Percentiles rank a stretch among this genome's conserved stretches.
Conservation (phyloP, 2,329 filamentous ascomycete genomes). For the Fusarium sp. region DNA sequence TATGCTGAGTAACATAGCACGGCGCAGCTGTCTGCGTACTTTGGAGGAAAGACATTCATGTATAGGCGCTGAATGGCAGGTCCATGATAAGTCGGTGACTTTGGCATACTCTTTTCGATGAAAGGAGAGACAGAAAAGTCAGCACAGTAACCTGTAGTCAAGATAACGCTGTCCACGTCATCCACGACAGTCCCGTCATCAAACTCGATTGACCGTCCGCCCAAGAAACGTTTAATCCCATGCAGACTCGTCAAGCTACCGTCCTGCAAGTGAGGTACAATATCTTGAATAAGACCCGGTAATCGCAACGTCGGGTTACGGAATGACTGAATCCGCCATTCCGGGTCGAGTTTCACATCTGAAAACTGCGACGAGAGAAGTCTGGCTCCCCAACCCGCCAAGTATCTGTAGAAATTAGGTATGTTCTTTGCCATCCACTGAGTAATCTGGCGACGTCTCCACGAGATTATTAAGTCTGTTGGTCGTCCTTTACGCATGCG, state of each 20-base stretch:
- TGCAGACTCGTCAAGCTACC: slow-evolving; percentile 17
- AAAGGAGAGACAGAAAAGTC: slow-evolving; percentile 25
- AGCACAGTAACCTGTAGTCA: slow-evolving; percentile 2
- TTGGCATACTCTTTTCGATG: not conserved
- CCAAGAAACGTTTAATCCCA: not conserved
- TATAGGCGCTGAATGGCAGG: slow-evolving; percentile 3
- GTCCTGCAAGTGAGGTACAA: slow-evolving; percentile 9
- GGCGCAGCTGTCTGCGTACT: slow-evolving; percentile 15
- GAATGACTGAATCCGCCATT: slow-evolving; percentile 16
- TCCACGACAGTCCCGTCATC: slow-evolving; percentile 22
- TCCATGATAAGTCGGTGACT: not conserved
- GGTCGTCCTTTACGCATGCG: slow-evolving; percentile 11
- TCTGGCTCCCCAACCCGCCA: not conserved
- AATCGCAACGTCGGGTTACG: slow-evolving; percentile 1
- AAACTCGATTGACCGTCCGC: slow-evolving; percentile 22
- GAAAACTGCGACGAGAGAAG: slow-evolving; percentile 1
- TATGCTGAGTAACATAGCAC: slow-evolving; percentile 28
- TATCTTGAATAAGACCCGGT: slow-evolving; percentile 14
- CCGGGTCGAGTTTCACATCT: not conserved
- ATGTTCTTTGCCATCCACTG: slow-evolving; percentile 19
- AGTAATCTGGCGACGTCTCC: slow-evolving; percentile 16
- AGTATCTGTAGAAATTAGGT: not conserved
- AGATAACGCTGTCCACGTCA: slow-evolving; percentile 10
- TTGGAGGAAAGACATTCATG: slow-evolving; percentile 23
- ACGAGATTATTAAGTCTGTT: not conserved